phyloP scores from a whole-genome alignment of 2,329 filamentous ascomycete genomes.

The Alternaria sp. region DNA sequence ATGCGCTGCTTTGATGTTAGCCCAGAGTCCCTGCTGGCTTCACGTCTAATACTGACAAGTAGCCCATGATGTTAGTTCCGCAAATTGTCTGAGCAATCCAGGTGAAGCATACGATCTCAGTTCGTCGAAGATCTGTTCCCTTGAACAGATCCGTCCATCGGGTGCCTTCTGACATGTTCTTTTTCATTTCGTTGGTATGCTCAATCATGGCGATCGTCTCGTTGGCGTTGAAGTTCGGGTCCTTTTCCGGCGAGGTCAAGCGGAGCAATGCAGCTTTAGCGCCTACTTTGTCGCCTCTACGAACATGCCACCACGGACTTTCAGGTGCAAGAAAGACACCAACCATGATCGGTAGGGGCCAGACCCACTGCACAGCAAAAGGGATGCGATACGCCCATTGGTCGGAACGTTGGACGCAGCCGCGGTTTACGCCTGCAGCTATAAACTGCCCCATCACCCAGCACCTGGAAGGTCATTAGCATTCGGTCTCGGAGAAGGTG shows the following conservation, averaged over 20 bases:
- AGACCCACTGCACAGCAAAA: constrained; percentile 77
- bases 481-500: background rate
- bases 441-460: constrained; percentile 77
- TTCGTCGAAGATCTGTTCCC: constrained; percentile 76
- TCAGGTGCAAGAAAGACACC: constrained; percentile 72
- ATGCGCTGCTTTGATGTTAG: constrained; percentile 41
- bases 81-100: constrained; percentile 55
- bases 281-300: constrained; percentile 65
- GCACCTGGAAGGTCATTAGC: constrained; percentile 51
- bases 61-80: constrained; percentile 54
- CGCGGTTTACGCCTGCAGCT: constrained; percentile 71
- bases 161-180: constrained; percentile 69
- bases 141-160: constrained; percentile 82
- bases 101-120: constrained; percentile 67
- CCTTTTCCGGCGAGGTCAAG: constrained; percentile 65
- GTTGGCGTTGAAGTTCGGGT: constrained; percentile 58
- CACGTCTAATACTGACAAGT: constrained; percentile 35
- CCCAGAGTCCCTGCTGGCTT: background rate
- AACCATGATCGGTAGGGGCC: constrained; percentile 70
- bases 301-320: constrained; percentile 75
- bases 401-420: constrained; percentile 67
- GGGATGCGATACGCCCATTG: constrained; percentile 70
- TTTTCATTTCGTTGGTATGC: constrained; percentile 83
- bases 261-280: constrained; percentile 70
- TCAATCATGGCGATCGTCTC: constrained; percentile 85